phyloP scores from a whole-genome alignment of 345 rosid species.

The Populus alba region DNA sequence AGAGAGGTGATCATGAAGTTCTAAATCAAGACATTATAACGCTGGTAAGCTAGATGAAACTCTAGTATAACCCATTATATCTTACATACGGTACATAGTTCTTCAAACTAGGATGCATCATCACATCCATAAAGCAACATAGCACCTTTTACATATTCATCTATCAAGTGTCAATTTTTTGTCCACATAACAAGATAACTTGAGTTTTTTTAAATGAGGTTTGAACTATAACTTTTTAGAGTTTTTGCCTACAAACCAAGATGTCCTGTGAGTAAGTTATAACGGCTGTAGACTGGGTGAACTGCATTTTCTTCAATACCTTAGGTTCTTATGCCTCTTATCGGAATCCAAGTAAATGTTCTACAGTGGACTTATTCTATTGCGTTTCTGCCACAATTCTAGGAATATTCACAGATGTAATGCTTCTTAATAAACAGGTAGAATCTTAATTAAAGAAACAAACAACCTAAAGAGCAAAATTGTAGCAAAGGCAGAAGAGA shows the following conservation, averaged over 20 bases:
- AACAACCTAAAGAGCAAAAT: background rate
- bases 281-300: background rate
- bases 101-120: background rate
- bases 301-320: background rate
- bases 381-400: background rate
- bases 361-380: too few species aligned
- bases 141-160: background rate
- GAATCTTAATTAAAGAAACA: background rate
- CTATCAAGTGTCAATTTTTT: background rate
- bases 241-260: background rate
- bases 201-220: background rate
- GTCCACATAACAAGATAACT: background rate
- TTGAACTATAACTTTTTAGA: background rate
- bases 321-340: background rate
- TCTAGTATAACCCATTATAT: background rate
- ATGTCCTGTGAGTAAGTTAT: background rate
- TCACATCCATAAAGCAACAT: background rate
- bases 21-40: background rate
- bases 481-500: background rate
- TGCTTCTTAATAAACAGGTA: background rate
- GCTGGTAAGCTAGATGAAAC: background rate
- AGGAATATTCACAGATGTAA: background rate
- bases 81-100: background rate
- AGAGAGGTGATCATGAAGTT: background rate
- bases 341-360: background rate